Evolutionary conservation across 768 basidiomycete genomes (phyloP).

Genomic region (Tricholoma furcatifolium): DNA sequence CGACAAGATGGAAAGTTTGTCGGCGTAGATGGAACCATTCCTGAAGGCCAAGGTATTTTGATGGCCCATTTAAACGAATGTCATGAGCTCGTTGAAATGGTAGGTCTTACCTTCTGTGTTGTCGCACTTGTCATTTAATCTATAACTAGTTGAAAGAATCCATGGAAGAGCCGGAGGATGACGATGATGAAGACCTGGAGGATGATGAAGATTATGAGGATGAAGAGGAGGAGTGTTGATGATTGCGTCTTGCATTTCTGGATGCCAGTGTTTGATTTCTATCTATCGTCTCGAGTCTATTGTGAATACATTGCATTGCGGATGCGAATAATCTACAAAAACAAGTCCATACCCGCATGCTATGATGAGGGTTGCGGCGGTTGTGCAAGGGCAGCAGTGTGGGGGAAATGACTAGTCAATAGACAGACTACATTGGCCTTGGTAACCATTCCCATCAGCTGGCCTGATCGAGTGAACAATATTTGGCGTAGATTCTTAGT

Average conservation of each 20-base stretch:
- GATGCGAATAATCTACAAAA: slow-evolving; percentile 9
- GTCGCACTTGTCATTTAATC: background rate
- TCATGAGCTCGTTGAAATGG: slow-evolving; percentile 95
- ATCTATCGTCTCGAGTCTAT: background rate
- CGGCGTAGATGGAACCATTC: slow-evolving; percentile 83
- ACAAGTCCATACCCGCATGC: background rate
- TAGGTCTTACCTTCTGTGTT: slow-evolving; percentile 28
- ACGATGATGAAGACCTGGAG: slow-evolving; percentile 54
- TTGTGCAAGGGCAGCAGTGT: slow-evolving; percentile 41
- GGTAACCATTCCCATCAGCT: slow-evolving; percentile 64
- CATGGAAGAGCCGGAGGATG: slow-evolving; percentile 72
- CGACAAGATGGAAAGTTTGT: slow-evolving; percentile 93
- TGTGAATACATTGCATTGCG: slow-evolving; percentile 1
- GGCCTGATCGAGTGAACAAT: slow-evolving; percentile 60
- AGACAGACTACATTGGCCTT: slow-evolving; percentile 65
- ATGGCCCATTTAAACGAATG: slow-evolving; percentile 96
- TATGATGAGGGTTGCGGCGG: slow-evolving; percentile 8
- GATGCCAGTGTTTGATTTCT: background rate
- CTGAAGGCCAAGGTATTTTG: slow-evolving; percentile 95
- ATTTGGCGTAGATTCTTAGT: slow-evolving; percentile 65
- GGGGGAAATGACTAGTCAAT: slow-evolving; percentile 56
- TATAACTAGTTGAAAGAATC: slow-evolving; percentile 68
- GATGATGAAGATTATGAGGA: slow-evolving; percentile 29
- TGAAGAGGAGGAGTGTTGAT: slow-evolving; percentile 16
- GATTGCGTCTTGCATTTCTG: background rate